Conservation (phyloP, 345 rosid genomes). For the Psidium guajava region DNA sequence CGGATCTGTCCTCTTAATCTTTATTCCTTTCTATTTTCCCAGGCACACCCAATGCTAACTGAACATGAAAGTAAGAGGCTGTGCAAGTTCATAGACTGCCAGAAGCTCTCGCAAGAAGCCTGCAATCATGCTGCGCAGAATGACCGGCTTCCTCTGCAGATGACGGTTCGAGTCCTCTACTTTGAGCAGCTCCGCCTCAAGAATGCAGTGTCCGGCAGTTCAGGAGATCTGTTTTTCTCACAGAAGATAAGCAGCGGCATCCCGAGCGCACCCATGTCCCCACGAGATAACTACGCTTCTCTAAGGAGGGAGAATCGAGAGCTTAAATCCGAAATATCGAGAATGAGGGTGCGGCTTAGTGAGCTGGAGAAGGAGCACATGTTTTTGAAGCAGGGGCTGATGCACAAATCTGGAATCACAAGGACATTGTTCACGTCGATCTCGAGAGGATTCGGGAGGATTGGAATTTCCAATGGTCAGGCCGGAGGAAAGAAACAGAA, state of each 20-base stretch:
- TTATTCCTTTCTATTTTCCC: not conserved
- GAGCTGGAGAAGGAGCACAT: constrained; percentile 63
- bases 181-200: constrained; percentile 61
- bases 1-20: not conserved
- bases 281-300: constrained; percentile 62
- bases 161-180: constrained; percentile 50
- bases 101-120: constrained; percentile 52
- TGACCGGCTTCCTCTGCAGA: constrained; percentile 51
- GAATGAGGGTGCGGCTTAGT: constrained; percentile 64
- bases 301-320: constrained; percentile 63
- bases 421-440: constrained; percentile 57
- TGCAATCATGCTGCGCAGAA: constrained; percentile 53
- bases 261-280: constrained; percentile 67
- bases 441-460: constrained; percentile 65
- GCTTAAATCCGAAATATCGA: constrained; percentile 60
- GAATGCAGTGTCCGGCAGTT: constrained; percentile 46
- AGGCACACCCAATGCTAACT: constrained; percentile 59
- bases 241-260: constrained; percentile 67
- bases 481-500: constrained; percentile 38
- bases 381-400: constrained; percentile 61
- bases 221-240: constrained; percentile 56
- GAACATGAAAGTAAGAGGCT: constrained; percentile 57
- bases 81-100: constrained; percentile 59
- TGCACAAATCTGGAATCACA: constrained; percentile 56
- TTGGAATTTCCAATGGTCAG: constrained; percentile 35